phyloP scores from a whole-genome alignment of 2,329 filamentous ascomycete species.

The Chaetomium strumarium region DNA sequence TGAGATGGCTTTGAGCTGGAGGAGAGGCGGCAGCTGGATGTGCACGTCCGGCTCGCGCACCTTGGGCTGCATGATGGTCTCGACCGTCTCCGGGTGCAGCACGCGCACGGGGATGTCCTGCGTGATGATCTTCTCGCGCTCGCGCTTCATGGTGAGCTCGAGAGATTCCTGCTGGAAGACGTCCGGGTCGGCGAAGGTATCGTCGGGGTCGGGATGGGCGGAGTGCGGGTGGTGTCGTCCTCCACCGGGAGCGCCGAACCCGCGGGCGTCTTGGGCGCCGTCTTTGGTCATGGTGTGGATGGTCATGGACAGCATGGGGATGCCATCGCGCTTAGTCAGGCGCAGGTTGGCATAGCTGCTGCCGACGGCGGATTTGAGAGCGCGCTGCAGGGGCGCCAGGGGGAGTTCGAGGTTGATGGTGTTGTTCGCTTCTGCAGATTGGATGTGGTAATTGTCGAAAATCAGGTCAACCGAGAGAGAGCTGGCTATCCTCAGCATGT shows the following conservation, averaged over 20 bases:
- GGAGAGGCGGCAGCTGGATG: conserved; percentile 78
- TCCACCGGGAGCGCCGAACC: conserved; percentile 27
- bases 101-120: conserved; percentile 96
- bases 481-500: conserved; percentile 35
- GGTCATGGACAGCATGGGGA: conserved; percentile 83
- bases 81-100: conserved; percentile 74
- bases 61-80: conserved; percentile 86
- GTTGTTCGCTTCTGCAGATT: conserved; percentile 76
- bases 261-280: conserved; percentile 30
- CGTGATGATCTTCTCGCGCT: conserved; percentile 86
- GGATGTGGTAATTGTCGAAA: conserved; percentile 77
- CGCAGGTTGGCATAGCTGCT: conserved; percentile 78
- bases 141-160: conserved; percentile 54
- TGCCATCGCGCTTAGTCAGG: conserved; percentile 84
- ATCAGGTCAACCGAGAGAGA: conserved; percentile 70
- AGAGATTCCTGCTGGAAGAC: conserved; percentile 42
- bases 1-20: conserved; percentile 88
- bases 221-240: conserved; percentile 35
- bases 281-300: conserved; percentile 70
- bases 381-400: conserved; percentile 78
- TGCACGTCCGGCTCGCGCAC: conserved; percentile 90
- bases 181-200: conserved; percentile 40
- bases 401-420: conserved; percentile 96
- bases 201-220: conserved; percentile 20
- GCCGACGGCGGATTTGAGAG: conserved; percentile 81